phyloP scores from a whole-genome alignment of 2,329 filamentous ascomycete species.

The Calonectria montana region DNA sequence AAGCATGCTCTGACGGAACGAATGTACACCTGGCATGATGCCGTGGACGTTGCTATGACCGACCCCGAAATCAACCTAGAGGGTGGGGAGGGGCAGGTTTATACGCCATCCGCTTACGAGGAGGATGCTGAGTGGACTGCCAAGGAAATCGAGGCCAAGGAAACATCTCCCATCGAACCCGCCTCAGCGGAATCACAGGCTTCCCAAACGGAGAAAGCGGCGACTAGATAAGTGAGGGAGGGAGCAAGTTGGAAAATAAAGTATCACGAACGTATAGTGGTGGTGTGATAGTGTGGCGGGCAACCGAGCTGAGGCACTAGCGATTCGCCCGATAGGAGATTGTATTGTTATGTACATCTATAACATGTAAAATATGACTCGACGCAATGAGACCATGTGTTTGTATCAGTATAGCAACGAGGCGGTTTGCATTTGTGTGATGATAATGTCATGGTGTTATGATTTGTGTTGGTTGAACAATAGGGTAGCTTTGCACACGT shows the following conservation, averaged over 20 bases:
- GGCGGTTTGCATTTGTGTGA: background rate
- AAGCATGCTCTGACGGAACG: constrained; percentile 88
- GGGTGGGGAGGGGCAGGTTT: constrained; percentile 59
- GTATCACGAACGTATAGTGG: background rate
- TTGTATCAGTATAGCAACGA: background rate
- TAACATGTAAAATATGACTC: constrained; percentile 41
- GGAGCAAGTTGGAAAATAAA: background rate
- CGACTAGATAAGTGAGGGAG: constrained; percentile 25
- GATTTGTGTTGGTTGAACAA: no score
- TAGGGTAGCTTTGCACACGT: constrained; percentile 5
- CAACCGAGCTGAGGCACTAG: background rate
- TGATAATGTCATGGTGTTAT: background rate
- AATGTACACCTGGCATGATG: constrained; percentile 89
- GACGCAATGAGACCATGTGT: constrained; percentile 25
- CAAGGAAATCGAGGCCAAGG: constrained; percentile 28
- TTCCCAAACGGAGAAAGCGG: constrained; percentile 37
- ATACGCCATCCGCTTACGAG: constrained; percentile 57
- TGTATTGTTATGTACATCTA: constrained; percentile 40
- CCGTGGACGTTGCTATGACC: constrained; percentile 70
- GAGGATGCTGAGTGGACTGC: constrained; percentile 47
- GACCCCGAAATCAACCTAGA: constrained; percentile 75
- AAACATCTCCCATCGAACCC: constrained; percentile 23
- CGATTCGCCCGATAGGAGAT: background rate
- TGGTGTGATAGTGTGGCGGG: background rate
- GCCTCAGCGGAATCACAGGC: constrained; percentile 26